A percentile compares a stretch with the other conserved stretches of the same genome.
Conservation (phyloP, 139 green algal species). For the Tetradesmus lagerheimii region DNA sequence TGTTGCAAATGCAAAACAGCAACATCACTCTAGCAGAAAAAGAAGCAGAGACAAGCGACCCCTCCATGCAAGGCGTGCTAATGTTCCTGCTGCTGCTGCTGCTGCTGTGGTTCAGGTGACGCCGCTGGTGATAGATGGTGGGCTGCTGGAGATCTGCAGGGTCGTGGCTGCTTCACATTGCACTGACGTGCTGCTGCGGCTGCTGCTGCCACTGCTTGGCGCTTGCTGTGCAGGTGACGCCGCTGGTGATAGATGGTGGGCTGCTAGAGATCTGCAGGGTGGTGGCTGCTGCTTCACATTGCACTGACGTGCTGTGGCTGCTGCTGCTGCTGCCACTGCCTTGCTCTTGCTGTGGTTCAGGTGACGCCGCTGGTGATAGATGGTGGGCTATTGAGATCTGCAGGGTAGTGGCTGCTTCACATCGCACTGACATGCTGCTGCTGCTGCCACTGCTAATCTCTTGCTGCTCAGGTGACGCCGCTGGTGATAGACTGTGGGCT, state of each 20-base stretch:
- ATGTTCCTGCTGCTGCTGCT: no score
- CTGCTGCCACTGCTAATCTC: no score
- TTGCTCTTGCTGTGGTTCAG: no score
- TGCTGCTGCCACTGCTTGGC: not conserved
- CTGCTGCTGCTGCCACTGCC: not conserved
- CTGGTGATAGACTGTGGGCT: constrained; percentile 44
- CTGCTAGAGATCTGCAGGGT: constrained; percentile 42
- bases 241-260: constrained; percentile 35
- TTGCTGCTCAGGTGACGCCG: constrained; percentile 40
- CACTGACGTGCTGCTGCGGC: not conserved
- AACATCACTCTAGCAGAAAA: no score
- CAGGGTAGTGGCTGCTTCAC: constrained; percentile 21
- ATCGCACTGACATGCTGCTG: not conserved
- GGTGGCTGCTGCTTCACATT: not conserved
- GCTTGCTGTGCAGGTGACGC: constrained; percentile 28
- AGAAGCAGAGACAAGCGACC: no score
- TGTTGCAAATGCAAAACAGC: not conserved
- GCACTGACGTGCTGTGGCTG: not conserved
- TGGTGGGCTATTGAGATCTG: constrained; percentile 38
- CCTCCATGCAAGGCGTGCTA: no score
- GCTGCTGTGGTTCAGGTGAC: not conserved
- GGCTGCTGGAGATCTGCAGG: no score
- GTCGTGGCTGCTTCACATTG: no score
- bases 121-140: not conserved
- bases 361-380: no score